Evolutionary conservation across 768 basidiomycete species (phyloP).

Genomic region (Kwoniella botswanensis): DNA sequence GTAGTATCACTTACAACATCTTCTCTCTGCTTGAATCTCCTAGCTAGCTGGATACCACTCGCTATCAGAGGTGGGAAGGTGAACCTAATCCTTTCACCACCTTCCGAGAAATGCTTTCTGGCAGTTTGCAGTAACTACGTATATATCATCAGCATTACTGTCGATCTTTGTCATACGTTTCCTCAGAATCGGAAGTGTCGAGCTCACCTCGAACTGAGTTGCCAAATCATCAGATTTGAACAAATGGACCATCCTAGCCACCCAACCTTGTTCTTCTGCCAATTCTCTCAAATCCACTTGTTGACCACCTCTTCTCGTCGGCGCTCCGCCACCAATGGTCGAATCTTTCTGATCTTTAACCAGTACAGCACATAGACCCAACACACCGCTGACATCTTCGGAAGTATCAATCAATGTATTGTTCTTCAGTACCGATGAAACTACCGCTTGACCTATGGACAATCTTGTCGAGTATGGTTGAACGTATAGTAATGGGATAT

Average conservation of each 20-base stretch:
- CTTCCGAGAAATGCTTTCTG: conserved; percentile 77
- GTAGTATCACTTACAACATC: conserved; percentile 56
- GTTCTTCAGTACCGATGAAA: conserved; percentile 93
- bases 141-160: background rate
- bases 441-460: conserved; percentile 90
- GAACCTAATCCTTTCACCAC: conserved; percentile 92
- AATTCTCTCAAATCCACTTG: conserved; percentile 78
- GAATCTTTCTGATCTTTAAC: conserved; percentile 72
- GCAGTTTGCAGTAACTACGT: conserved; percentile 85
- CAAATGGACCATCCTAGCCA: conserved; percentile 95
- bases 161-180: background rate
- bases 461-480: conserved; percentile 91
- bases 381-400: conserved; percentile 90
- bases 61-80: conserved; percentile 97
- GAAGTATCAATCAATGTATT: conserved; percentile 92
- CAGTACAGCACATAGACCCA: conserved; percentile 89
- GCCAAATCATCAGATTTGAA: conserved; percentile 86
- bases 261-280: conserved; percentile 99
- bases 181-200: background rate
- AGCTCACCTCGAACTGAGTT: conserved; percentile 83
- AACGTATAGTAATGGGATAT: conserved; percentile 76
- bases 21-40: conserved; percentile 84
- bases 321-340: conserved; percentile 64
- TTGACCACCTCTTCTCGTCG: conserved; percentile 55
- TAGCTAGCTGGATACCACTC: conserved; percentile 86